Evolutionary conservation across 176 grass and related monocot genomes (phyloP), one percentile per base, ranked within the genome.

Genomic region (Phoenix roebelenii): DNA sequence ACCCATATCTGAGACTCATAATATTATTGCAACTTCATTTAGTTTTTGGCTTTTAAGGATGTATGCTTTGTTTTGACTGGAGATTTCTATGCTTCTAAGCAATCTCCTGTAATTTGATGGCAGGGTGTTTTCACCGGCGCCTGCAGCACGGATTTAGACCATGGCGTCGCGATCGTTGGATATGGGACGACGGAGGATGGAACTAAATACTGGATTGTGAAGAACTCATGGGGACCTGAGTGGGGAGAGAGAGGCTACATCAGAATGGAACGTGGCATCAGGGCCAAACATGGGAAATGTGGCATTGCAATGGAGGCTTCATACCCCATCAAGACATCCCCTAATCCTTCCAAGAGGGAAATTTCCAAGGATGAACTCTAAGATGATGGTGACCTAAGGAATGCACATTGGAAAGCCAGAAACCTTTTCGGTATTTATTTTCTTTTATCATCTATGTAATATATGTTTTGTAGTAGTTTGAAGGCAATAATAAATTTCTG

Each of bases 291-390:
- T 0, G 87, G 87, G 26, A 4, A 79, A 10, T 90, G 87, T 55
- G 87, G 87, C 24, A 85, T 90, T 1, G 87, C 87, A 5, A 85
- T 90, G 82, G 59, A 90, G 68, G 52, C 87, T 0, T 90, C 87
- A 0, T 90, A 90, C 56, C 87, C 87, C 4, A 55, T 74, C 5
- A 90, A 82, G 18, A 58, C 66, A 14, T 64, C 76, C 4, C 60
- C 67, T 3, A 78, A 78, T 61, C 35, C 35, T 44, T 39, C 54
- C 16, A 49, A 26, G 18, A 29, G 61, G 26, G 16, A 30, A 12
- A 30, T 49, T 32, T 53, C 15, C 39, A 69, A 54, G 52, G 64
- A 69, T 3, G 74, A 77, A 28, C 74, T 77, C 5, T 77, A 77
- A 60, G 35, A 44, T 44, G 9, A 14, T 44, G 1, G 35, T 44